phyloP scores from a whole-genome alignment of 2,329 filamentous ascomycete genomes.

The Madurella fahalii region DNA sequence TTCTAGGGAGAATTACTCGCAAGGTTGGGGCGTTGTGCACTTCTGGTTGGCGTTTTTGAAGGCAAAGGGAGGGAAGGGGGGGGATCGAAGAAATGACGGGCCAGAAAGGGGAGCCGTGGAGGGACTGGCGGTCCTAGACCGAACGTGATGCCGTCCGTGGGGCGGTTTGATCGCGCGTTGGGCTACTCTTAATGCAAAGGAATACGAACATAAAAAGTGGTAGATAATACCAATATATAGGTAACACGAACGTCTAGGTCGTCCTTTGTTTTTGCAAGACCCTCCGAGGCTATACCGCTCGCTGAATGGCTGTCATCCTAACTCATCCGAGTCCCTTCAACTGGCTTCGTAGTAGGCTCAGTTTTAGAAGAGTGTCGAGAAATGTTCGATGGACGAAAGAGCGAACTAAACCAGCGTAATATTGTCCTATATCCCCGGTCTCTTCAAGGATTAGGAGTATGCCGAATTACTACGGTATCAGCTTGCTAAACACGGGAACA shows the following conservation, averaged over 20 bases:
- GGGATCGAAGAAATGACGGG: background rate
- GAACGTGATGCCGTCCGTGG: background rate
- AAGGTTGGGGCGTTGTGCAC: constrained; percentile 20
- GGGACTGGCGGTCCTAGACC: background rate
- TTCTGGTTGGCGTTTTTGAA: constrained; percentile 20
- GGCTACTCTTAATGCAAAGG: constrained; percentile 3
- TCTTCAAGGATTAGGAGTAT: too few species aligned
- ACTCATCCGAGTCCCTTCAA: too few species aligned
- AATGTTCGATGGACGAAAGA: too few species aligned
- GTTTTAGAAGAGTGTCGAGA: too few species aligned
- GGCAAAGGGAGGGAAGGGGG: constrained; percentile 1
- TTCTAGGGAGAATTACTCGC: constrained; percentile 4
- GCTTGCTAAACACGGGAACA: too few species aligned
- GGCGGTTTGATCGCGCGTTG: background rate
- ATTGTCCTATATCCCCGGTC: too few species aligned
- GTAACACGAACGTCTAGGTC: constrained; percentile 1
- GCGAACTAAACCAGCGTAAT: too few species aligned
- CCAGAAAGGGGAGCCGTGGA: background rate
- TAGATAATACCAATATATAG: constrained; percentile 14
- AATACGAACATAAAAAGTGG: constrained; percentile 4
- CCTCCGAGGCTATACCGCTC: too few species aligned
- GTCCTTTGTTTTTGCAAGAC: background rate
- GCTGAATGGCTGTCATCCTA: too few species aligned
- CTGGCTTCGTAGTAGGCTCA: too few species aligned
- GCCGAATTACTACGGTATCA: too few species aligned